phyloP scores from a whole-genome alignment of 495 filamentous ascomycete genomes.

The Neurospora africana region DNA sequence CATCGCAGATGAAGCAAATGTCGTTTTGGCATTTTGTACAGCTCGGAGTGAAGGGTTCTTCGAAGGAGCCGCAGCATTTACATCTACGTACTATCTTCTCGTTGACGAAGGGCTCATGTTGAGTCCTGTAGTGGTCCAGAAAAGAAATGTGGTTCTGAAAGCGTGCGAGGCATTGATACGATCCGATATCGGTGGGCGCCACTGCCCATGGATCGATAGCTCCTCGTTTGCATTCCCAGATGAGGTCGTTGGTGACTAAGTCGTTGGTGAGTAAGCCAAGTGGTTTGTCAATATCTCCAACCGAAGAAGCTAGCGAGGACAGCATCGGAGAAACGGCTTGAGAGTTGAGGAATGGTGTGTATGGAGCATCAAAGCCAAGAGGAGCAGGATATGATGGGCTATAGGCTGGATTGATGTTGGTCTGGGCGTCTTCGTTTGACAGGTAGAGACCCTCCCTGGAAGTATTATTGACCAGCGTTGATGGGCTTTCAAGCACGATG shows the following conservation, averaged over 20 bases:
- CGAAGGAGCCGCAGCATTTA: not conserved
- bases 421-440: not conserved
- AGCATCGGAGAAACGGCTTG: not conserved
- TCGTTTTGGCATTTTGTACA: not conserved
- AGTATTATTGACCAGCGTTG: not conserved
- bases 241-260: not conserved
- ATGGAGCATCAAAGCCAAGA: not conserved
- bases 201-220: not conserved
- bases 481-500: not conserved
- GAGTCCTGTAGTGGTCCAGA: not conserved
- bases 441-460: not conserved
- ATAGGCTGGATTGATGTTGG: not conserved
- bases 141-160: not conserved
- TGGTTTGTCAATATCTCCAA: not conserved
- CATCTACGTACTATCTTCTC: not conserved
- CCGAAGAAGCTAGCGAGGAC: not conserved
- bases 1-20: not conserved
- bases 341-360: not conserved
- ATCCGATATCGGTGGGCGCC: not conserved
- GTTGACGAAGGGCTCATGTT: not conserved
- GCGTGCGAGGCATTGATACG: not conserved
- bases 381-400: not conserved
- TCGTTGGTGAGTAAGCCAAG: not conserved
- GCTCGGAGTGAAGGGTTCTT: not conserved
- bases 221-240: not conserved